Percentiles rank a stretch among this genome's conserved stretches.
These are phyloP conservation scores for Rauvolfia tetraphylla DNA, from an alignment of 257 asterid species.

Conservation along the genomic window DNA sequence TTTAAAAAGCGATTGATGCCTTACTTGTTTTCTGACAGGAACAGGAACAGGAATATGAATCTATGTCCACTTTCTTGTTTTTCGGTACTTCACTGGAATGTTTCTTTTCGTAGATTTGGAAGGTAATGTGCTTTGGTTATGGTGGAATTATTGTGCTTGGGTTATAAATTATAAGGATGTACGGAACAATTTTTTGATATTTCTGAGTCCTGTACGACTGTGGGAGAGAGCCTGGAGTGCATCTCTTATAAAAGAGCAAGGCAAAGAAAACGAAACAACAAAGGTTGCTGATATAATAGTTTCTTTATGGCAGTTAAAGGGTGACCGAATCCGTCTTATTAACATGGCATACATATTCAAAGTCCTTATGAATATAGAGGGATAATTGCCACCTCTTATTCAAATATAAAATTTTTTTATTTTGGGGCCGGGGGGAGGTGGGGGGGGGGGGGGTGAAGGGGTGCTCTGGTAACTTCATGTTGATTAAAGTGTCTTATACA, in stretches of 20 bases:
- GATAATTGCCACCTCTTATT: not conserved
- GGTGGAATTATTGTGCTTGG: too few relatives aligned
- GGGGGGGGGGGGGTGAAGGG: too few relatives aligned
- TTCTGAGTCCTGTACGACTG: not conserved
- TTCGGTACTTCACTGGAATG: not conserved
- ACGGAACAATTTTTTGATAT: not conserved
- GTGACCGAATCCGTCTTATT: too few relatives aligned
- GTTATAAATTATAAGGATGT: too few relatives aligned
- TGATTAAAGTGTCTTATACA: not conserved
- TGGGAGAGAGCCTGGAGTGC: not conserved
- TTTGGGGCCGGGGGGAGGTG: too few relatives aligned
- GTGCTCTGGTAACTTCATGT: too few relatives aligned
- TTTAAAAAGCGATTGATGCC: not conserved
- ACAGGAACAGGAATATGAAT: not conserved
- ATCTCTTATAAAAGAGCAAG: not conserved
- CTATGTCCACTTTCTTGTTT: not conserved
- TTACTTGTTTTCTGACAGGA: not conserved
- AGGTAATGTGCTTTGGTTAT: not conserved
- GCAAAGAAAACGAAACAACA: not conserved
- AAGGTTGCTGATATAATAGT: not conserved
- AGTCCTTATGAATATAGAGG: not conserved
- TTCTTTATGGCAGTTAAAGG: not conserved
- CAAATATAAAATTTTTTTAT: too few relatives aligned
- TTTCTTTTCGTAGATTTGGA: not conserved
- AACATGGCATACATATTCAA: not conserved